Percentiles rank a stretch among this genome's conserved stretches.
These are phyloP conservation scores for Coffea canephora DNA, from an alignment of 257 asterid genomes.

Conservation along the genomic window DNA sequence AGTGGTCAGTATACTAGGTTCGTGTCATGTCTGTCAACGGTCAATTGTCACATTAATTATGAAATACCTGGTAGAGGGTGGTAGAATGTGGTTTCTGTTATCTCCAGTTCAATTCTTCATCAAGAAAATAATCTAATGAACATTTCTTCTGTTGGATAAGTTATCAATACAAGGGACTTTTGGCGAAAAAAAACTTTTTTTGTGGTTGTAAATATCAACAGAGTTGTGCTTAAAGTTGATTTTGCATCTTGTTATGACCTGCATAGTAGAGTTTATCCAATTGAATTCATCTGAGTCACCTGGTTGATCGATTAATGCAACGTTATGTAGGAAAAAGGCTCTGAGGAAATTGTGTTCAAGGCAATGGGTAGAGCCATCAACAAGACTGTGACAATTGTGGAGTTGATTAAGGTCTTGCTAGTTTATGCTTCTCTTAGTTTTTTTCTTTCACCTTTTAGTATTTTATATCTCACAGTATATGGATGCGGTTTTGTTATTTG, in stretches of 20 bases:
- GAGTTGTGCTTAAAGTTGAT: background rate
- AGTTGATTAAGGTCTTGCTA: constrained; percentile 54
- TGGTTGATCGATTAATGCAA: background rate
- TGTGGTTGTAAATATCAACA: background rate
- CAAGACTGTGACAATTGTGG: constrained; percentile 65
- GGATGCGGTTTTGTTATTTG: background rate
- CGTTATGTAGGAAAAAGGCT: constrained; percentile 51
- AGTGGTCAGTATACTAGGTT: background rate
- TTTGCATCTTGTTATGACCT: background rate
- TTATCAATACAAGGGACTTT: background rate
- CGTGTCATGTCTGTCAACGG: background rate
- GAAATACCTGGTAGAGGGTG: background rate
- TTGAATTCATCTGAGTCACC: background rate
- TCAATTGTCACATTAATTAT: background rate
- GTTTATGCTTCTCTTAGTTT: background rate
- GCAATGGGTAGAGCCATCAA: constrained; percentile 83
- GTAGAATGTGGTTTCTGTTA: background rate
- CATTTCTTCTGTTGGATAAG: background rate
- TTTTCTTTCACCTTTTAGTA: background rate
- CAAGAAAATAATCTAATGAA: background rate
- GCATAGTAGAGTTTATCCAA: background rate
- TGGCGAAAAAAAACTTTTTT: background rate
- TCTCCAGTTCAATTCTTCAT: background rate
- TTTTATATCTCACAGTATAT: constrained; percentile 22
- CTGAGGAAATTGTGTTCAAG: constrained; percentile 60